These are phyloP conservation scores for Vitis rotundifolia DNA, from an alignment of 164 flowering plant species.

Conservation along the genomic window DNA sequence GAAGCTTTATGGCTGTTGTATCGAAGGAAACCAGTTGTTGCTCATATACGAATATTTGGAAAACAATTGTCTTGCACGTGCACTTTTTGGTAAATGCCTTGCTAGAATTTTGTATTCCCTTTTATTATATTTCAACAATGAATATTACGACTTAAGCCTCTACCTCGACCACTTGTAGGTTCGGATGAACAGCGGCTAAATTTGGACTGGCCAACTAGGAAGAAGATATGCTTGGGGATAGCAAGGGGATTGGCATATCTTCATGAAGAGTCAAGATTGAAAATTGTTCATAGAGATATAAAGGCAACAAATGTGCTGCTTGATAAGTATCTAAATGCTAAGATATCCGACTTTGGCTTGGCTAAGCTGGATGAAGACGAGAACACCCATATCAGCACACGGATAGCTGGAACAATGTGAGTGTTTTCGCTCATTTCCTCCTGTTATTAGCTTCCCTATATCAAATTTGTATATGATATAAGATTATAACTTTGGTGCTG, in stretches of 20 bases:
- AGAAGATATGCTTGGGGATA: conserved; percentile 55
- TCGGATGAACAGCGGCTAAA: conserved; percentile 32
- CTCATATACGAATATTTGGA: conserved; percentile 70
- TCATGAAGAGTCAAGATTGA: conserved; percentile 69
- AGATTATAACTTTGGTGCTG: too few species aligned
- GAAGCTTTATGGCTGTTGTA: conserved; percentile 66
- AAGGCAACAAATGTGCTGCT: conserved; percentile 71
- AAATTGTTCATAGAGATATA: conserved; percentile 73
- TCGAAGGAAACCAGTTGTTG: conserved; percentile 66
- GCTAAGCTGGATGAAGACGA: conserved; percentile 79
- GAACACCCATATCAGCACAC: conserved; percentile 74
- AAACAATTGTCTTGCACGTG: conserved; percentile 71
- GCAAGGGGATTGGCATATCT: conserved; percentile 69
- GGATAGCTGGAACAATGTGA: conserved; percentile 84
- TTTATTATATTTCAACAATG: too few species aligned
- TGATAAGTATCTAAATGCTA: conserved; percentile 67
- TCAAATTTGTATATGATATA: too few species aligned
- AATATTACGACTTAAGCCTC: too few species aligned
- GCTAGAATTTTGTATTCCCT: neutral
- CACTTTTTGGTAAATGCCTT: conserved; percentile 43
- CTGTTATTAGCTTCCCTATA: neutral
- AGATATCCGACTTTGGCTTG: conserved; percentile 84
- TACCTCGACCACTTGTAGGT: conserved; percentile 14
- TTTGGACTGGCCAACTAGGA: conserved; percentile 65
- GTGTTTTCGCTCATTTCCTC: conserved; percentile 12